Base-by-base conservation (phyloP, 805 yeast genomes). In the Candida bentonensis region DNA sequence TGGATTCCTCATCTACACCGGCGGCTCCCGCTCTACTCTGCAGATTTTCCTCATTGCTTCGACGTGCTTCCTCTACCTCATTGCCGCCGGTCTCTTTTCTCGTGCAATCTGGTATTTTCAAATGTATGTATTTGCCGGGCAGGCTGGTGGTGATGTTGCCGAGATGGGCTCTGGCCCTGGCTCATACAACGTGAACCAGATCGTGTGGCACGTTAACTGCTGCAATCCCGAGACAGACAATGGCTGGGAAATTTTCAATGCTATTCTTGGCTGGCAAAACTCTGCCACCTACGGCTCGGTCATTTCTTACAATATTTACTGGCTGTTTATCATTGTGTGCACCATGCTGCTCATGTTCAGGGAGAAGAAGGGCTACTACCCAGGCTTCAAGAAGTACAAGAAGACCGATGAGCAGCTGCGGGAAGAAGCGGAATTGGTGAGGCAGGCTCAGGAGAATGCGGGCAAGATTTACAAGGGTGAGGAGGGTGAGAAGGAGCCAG, bases 201-300 rank as follows among this genome's bases (percentile, higher is more conserved):
- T 82, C 11, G 96, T 89, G 22, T 89, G 95, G 88, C 98, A 89
- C 67, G 94, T 89, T 49, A 87, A 89, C 73, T 89, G 96, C 68
- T 89, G 97, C 70, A 87, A 87, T 65, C 96, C 96, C 41, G 88
- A 82, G 63, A 42, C 50, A 22, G 69, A 72, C 47, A 89, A 82
- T 65, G 97, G 96, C 68, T 89, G 96, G 97, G 95, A 87, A 74
- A 79, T 89, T 49, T 89, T 89, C 73, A 89, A 89, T 59, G 85
- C 96, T 23, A 64, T 89, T 46, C 69, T 89, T 51, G 98, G 97
- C 49, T 89, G 98, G 98, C 95, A 87, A 68, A 89, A 89, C 66
- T 76, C 95, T 44, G 97, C 96, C 48, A 86, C 95, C 52, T 74
- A 84, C 60, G 95, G 96, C 46, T 85, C 96, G 3, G 88, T 89